phyloP scores from a whole-genome alignment of 129 eudicot species.

The carrot (Daucus carota) region DNA sequence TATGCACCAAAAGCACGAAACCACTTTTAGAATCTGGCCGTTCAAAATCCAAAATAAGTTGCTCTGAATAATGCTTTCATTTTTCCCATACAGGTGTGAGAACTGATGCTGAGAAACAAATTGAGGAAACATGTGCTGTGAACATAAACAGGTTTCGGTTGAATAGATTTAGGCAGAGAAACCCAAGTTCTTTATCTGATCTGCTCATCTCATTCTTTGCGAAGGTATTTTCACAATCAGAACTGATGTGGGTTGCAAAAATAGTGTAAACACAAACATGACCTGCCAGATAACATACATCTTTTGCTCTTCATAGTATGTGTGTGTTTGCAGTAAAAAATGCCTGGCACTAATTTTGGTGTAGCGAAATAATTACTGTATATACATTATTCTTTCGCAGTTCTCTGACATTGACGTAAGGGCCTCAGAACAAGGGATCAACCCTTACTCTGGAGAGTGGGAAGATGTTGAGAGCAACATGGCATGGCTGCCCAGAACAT shows the following conservation, averaged over 20 bases:
- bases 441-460: constrained; percentile 58
- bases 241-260: not conserved
- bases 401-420: constrained; percentile 52
- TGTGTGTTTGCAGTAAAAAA: not conserved
- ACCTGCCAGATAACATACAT: not conserved
- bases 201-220: constrained; percentile 71
- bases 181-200: constrained; percentile 61
- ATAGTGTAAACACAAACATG: not conserved
- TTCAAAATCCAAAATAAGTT: not conserved
- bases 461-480: constrained; percentile 64
- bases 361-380: not conserved
- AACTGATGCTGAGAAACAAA: constrained; percentile 62
- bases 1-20: not conserved
- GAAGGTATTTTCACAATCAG: constrained; percentile 33
- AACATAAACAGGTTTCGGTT: constrained; percentile 49
- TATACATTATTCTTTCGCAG: constrained; percentile 24
- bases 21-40: not conserved
- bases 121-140: constrained; percentile 43
- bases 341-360: not conserved
- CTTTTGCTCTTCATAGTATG: not conserved
- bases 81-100: constrained; percentile 57
- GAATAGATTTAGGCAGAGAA: constrained; percentile 41
- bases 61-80: not conserved
- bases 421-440: constrained; percentile 67
- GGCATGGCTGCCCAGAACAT: constrained; percentile 85